Evolutionary conservation across 257 asterid species (phyloP).

Genomic region (Thymus quinquecostatus): DNA sequence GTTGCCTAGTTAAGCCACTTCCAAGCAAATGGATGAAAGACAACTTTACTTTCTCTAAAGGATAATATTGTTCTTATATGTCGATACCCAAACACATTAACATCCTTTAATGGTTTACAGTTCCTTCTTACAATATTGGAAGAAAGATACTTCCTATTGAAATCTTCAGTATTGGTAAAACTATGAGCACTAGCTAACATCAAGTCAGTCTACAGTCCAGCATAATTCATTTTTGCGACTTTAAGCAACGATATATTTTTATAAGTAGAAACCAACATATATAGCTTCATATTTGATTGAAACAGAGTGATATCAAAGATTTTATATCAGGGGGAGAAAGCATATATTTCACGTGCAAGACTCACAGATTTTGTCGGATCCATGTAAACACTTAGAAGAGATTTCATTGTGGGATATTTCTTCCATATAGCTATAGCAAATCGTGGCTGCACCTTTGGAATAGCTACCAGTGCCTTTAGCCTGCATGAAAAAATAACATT

Average conservation of each 20-base stretch:
- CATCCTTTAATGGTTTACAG: not conserved
- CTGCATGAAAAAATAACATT: slow-evolving; percentile 46
- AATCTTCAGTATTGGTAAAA: slow-evolving; percentile 1
- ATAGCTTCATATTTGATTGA: slow-evolving; percentile 7
- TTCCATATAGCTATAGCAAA: slow-evolving; percentile 89
- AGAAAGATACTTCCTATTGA: not conserved
- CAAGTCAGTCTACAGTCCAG: not conserved
- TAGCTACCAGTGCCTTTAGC: slow-evolving; percentile 86
- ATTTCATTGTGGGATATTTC: slow-evolving; percentile 94
- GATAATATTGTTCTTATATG: not conserved
- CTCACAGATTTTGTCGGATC: slow-evolving; percentile 88
- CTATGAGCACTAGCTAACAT: not conserved
- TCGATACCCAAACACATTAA: not conserved
- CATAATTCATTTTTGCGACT: not conserved
- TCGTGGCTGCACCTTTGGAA: slow-evolving; percentile 97
- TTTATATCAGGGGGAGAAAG: slow-evolving; percentile 8
- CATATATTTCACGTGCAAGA: slow-evolving; percentile 18
- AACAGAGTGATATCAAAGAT: slow-evolving; percentile 25
- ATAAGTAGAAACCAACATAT: slow-evolving; percentile 15
- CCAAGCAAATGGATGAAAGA: not conserved
- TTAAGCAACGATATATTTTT: not conserved
- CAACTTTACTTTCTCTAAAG: not conserved
- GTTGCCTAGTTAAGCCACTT: slow-evolving; percentile 1
- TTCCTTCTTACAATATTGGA: not conserved
- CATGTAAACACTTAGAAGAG: slow-evolving; percentile 88